These are phyloP conservation scores for Waltiozyma sp. DNA, from an alignment of 1,139 yeast genomes.

Conservation along the genomic window DNA sequence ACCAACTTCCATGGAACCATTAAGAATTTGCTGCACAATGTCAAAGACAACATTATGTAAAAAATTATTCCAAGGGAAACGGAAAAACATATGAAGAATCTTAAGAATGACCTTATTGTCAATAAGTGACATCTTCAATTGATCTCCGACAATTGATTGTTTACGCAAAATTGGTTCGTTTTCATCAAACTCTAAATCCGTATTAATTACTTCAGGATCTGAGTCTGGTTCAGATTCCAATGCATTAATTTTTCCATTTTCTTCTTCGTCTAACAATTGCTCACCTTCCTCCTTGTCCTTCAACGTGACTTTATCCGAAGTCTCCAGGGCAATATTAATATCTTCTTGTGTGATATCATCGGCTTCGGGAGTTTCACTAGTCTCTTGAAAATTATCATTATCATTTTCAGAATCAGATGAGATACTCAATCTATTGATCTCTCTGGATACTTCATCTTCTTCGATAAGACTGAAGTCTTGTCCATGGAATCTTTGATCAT, in stretches of 20 bases:
- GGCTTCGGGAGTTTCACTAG: not conserved
- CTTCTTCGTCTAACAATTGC: slow-evolving; percentile 1
- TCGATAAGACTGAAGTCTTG: slow-evolving; percentile 2
- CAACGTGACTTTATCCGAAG: slow-evolving; percentile 5
- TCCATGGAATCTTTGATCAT: slow-evolving; percentile 15
- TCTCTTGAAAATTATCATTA: slow-evolving; percentile 10
- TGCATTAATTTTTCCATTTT: not conserved
- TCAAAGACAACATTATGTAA: slow-evolving; percentile 96
- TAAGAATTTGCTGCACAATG: slow-evolving; percentile 89
- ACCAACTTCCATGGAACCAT: slow-evolving; percentile 90
- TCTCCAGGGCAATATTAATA: slow-evolving; percentile 1
- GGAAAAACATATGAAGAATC: slow-evolving; percentile 74
- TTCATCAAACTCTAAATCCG: slow-evolving; percentile 42
- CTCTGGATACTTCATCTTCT: slow-evolving; percentile 14
- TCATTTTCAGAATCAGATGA: slow-evolving; percentile 11
- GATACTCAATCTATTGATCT: slow-evolving; percentile 14
- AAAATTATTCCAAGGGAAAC: slow-evolving; percentile 96
- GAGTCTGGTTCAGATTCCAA: slow-evolving; percentile 19
- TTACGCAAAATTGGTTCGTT: slow-evolving; percentile 55
- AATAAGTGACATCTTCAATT: slow-evolving; percentile 70
- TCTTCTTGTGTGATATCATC: not conserved
- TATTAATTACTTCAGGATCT: slow-evolving; percentile 22
- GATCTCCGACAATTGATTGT: slow-evolving; percentile 82
- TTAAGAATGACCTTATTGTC: slow-evolving; percentile 74
- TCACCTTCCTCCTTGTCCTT: slow-evolving; percentile 5